phyloP scores from a whole-genome alignment of 2,329 filamentous ascomycete genomes.

The Xylariomycetidae sp. region DNA sequence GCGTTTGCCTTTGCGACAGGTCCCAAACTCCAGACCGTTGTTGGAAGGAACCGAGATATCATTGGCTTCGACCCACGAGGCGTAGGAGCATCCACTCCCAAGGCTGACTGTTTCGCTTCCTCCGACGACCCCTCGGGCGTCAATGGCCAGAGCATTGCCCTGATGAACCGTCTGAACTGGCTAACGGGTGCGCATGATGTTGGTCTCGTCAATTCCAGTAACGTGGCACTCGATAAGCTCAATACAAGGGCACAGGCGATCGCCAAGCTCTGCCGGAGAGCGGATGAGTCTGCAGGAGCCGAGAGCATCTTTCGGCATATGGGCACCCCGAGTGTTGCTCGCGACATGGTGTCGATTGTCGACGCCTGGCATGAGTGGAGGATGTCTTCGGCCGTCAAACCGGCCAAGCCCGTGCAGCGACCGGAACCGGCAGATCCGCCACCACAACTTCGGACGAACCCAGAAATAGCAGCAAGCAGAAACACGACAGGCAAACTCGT shows the following conservation, averaged over 20 bases:
- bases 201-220: conserved; percentile 30
- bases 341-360: conserved; percentile 36
- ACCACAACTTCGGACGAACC: conserved; percentile 3
- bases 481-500: conserved; percentile 24
- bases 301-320: conserved; percentile 28
- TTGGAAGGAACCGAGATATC: conserved; percentile 36
- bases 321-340: conserved; percentile 29
- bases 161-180: conserved; percentile 30
- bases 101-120: conserved; percentile 32
- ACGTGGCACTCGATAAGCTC: conserved; percentile 23
- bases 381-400: conserved; percentile 7
- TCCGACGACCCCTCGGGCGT: conserved; percentile 14
- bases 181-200: conserved; percentile 20
- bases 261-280: conserved; percentile 26
- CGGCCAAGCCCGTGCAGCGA: conserved; percentile 6
- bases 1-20: conserved; percentile 22
- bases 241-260: conserved; percentile 23
- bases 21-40: conserved; percentile 26
- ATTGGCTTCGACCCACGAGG: conserved; percentile 45
- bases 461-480: conserved; percentile 5
- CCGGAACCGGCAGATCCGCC: conserved; percentile 6
- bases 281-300: conserved; percentile 22
- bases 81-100: conserved; percentile 32
- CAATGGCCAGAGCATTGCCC: conserved; percentile 21
- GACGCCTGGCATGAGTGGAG: conserved; percentile 33